phyloP scores from a whole-genome alignment of 768 basidiomycete genomes.

The Heimioporus sp. region DNA sequence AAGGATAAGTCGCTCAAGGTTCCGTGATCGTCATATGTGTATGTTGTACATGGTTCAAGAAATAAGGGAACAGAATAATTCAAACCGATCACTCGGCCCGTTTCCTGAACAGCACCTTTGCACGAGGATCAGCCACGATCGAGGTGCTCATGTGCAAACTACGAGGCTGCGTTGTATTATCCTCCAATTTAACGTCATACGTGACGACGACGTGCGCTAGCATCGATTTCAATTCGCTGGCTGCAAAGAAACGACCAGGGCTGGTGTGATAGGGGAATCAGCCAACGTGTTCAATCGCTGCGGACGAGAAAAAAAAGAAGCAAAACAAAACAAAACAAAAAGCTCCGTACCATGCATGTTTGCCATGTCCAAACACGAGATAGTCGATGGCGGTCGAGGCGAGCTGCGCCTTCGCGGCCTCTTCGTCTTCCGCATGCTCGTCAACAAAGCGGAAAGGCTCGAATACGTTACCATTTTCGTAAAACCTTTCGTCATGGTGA shows the following conservation, averaged over 20 bases:
- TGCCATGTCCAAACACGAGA: slow-evolving; percentile 36
- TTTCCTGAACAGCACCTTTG: slow-evolving; percentile 14
- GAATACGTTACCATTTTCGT: slow-evolving; percentile 30
- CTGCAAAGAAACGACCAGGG: slow-evolving; percentile 16
- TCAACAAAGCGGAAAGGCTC: slow-evolving; percentile 38
- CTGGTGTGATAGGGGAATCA: background rate
- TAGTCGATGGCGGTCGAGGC: slow-evolving; percentile 29
- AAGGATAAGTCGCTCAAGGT: no score
- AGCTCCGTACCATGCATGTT: slow-evolving; percentile 11
- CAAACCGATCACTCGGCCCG: background rate
- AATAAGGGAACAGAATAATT: no score
- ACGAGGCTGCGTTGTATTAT: background rate
- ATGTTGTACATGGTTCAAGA: no score
- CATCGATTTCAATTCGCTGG: slow-evolving; percentile 9
- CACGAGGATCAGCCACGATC: slow-evolving; percentile 1
- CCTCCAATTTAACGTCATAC: slow-evolving; percentile 18
- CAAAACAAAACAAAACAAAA: no score
- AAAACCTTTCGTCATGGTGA: slow-evolving; percentile 23
- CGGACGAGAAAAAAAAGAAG: no score
- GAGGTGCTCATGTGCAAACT: slow-evolving; percentile 1
- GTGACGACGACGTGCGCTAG: slow-evolving; percentile 13
- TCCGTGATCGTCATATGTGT: no score
- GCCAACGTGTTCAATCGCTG: no score
- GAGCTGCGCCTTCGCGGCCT: slow-evolving; percentile 32
- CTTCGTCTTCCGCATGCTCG: slow-evolving; percentile 26